A percentile compares a stretch with the other conserved stretches of the same genome.
phyloP scores from a whole-genome alignment of 2,329 filamentous ascomycete genomes.

The Cryphonectria nitschkei region DNA sequence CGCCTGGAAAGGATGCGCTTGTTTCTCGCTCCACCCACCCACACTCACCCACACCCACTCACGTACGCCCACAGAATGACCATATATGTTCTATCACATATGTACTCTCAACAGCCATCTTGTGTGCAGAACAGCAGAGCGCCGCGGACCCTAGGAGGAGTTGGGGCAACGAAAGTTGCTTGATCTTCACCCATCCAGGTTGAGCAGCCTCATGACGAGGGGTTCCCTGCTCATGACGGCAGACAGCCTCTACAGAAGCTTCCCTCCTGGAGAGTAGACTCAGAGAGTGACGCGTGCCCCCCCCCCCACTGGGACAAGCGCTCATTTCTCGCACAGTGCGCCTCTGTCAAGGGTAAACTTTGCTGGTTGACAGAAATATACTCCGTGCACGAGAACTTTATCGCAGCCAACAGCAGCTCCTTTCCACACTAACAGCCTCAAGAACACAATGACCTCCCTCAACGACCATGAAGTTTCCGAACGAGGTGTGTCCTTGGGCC shows the following conservation, averaged over 20 bases:
- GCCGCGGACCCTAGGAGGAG: neutral
- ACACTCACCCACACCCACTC: neutral
- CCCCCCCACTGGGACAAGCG: neutral
- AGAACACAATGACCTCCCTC: neutral
- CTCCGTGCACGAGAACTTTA: neutral
- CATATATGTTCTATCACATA: too few species aligned
- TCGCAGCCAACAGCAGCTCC: neutral
- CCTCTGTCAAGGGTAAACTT: neutral
- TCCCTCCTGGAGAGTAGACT: neutral
- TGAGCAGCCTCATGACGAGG: neutral
- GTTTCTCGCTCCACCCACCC: neutral
- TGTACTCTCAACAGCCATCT: too few species aligned
- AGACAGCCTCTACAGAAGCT: neutral
- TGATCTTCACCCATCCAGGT: neutral
- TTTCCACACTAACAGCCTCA: neutral
- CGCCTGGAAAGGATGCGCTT: neutral
- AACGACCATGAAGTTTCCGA: neutral
- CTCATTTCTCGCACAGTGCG: neutral
- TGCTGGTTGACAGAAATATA: neutral
- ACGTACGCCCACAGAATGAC: neutral
- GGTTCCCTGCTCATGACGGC: conserved; percentile 11
- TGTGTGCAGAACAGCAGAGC: neutral
- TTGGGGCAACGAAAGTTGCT: neutral
- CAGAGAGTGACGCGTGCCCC: neutral
- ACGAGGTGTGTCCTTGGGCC: neutral